Percentiles rank a stretch among this genome's conserved stretches.
Evolutionary conservation across 75 land plant species (phyloP).

Genomic region (Picea sitchensis): DNA sequence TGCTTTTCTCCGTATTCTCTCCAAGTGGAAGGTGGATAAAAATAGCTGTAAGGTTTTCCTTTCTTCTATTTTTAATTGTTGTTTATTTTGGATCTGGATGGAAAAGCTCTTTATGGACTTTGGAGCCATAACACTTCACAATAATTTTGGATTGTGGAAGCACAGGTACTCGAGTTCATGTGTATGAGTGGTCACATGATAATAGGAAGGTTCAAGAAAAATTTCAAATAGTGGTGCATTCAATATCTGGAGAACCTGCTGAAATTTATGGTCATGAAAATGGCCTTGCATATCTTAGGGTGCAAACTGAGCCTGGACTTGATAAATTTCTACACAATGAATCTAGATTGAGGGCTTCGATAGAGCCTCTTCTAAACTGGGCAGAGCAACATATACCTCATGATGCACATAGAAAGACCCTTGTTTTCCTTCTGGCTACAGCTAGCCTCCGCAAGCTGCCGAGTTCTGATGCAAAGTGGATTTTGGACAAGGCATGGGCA

Average conservation of each 20-base stretch:
- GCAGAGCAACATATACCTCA: too few species aligned
- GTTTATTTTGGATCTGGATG: slow-evolving; percentile 7
- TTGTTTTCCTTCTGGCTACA: too few species aligned
- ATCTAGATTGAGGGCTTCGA: slow-evolving; percentile 43
- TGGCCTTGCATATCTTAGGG: slow-evolving; percentile 45
- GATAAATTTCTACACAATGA: slow-evolving; percentile 53
- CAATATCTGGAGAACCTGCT: slow-evolving; percentile 11
- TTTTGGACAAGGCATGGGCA: too few species aligned
- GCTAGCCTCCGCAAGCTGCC: too few species aligned
- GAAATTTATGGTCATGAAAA: not conserved
- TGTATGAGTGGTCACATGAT: slow-evolving; percentile 35
- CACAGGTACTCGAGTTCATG: slow-evolving; percentile 71
- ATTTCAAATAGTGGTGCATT: slow-evolving; percentile 28
- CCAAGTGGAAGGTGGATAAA: slow-evolving; percentile 6
- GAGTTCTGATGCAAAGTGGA: too few species aligned
- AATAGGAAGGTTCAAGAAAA: slow-evolving; percentile 10
- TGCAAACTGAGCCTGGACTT: slow-evolving; percentile 77
- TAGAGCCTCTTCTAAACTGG: slow-evolving; percentile 26
- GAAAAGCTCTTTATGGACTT: not conserved
- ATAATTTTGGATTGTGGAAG: slow-evolving; percentile 81
- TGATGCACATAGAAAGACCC: too few species aligned
- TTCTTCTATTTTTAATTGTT: not conserved
- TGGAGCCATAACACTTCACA: slow-evolving; percentile 31
- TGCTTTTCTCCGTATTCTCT: not conserved
- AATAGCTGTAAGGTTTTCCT: not conserved